Base-by-base conservation (phyloP, 2,329 filamentous ascomycete species). In the Scorias spongiosa region DNA sequence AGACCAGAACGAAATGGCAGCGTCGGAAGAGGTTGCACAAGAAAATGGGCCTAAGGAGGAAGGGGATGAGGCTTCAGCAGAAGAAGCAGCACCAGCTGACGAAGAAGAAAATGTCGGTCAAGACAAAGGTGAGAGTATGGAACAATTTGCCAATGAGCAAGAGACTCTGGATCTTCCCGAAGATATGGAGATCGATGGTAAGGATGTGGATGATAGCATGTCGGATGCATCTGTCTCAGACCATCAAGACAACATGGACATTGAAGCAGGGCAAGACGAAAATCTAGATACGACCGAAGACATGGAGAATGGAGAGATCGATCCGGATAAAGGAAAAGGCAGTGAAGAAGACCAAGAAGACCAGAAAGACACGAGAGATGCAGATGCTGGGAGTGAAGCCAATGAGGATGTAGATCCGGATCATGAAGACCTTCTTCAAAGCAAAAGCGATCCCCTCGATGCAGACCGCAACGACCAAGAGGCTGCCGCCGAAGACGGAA, bases 111-210 rank as follows among this genome's bases (percentile, higher is more conserved):
- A 76, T 37, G 75, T 77, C 28, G 77, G 74, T 20, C 76, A 80
- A 53, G 76, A 88, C 47, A 75, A 82, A 42, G 68, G 67, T 43
- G 78, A 83, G 58, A 70, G 75, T 47, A 72, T 76, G 47, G 80
- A 85, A 60, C 81, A 86, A 42, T 81, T 89, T 54, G 76, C 84
- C 2, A 76, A 89, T 52, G 81, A 94, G 58, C 80, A 86, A 53
- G 80, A 93, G 47, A 79, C 81, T 2, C 69, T 94, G 47, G 86
- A 88, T 39, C 69, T 94, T 17, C 87, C 87, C 0, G 87, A 94
- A 37, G 85, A 94, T 50, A 81, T 95, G 71, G 80, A 93, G 45
- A 73, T 91, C 44, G 81, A 89, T 50, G 81, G 76, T 8, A 68
- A 84, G 26, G 74, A 76, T 29, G 68, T 75, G 41, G 56, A 65